Percentiles rank a stretch among this genome's conserved stretches.
These are phyloP conservation scores for Xylaria intraflava DNA, from an alignment of 495 filamentous ascomycete species.

Conservation along the genomic window DNA sequence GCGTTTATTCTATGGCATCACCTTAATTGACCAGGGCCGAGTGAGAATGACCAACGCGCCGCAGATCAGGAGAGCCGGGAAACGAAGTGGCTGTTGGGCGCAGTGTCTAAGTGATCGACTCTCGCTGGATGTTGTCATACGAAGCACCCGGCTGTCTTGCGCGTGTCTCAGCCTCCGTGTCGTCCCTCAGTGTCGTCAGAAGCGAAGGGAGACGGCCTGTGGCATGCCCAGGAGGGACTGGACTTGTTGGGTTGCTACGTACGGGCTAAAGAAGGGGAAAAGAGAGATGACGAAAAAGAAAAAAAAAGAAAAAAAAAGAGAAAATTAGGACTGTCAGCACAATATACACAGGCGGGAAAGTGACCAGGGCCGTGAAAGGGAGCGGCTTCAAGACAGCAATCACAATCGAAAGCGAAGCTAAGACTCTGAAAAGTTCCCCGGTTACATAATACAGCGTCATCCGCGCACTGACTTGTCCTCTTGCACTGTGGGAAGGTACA, in stretches of 20 bases:
- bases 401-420: too few relatives aligned
- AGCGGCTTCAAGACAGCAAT: too few relatives aligned
- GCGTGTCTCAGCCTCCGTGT: slow-evolving; percentile 7
- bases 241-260: not conserved
- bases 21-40: not conserved
- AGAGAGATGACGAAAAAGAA: not conserved
- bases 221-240: not conserved
- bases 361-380: too few relatives aligned
- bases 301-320: not conserved
- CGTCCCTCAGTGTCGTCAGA: slow-evolving; percentile 9
- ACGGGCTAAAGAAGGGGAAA: not conserved
- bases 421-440: too few relatives aligned
- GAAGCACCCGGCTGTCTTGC: slow-evolving; percentile 8
- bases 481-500: not conserved
- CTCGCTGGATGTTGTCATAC: not conserved
- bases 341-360: too few relatives aligned
- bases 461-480: too few relatives aligned
- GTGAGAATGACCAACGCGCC: not conserved
- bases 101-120: not conserved
- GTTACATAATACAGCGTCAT: too few relatives aligned
- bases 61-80: not conserved
- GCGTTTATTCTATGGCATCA: not conserved
- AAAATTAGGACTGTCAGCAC: too few relatives aligned
- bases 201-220: not conserved
- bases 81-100: not conserved